Conservation (phyloP, 305 asterid species). For the Fraxinus angustifolia region DNA sequence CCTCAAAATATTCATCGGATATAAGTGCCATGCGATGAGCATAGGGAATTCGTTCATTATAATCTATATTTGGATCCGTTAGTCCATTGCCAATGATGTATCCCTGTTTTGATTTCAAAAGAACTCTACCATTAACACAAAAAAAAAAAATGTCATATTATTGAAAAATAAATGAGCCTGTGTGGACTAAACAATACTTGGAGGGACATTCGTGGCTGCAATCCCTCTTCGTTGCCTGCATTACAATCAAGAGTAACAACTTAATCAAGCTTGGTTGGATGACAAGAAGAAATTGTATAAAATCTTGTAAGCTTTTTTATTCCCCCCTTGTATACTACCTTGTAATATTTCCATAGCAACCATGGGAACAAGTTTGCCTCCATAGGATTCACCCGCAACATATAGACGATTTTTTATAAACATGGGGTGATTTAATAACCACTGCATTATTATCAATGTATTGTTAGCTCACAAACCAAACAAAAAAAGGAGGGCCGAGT, state of each 20-base stretch:
- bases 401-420: constrained; percentile 18
- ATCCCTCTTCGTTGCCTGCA: constrained; percentile 27
- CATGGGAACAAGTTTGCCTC: constrained; percentile 23
- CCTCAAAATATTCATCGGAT: constrained; percentile 34
- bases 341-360: constrained; percentile 15
- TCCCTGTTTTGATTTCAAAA: constrained; percentile 20
- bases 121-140: background rate
- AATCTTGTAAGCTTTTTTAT: background rate
- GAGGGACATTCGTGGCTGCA: constrained; percentile 14
- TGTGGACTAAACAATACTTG: constrained; percentile 6
- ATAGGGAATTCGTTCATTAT: constrained; percentile 10
- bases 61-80: background rate
- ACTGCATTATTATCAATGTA: constrained; percentile 5
- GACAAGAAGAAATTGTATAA: background rate
- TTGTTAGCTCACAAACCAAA: background rate
- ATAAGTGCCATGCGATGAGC: constrained; percentile 33
- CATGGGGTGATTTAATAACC: constrained; percentile 24
- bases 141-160: no score
- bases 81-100: constrained; percentile 29
- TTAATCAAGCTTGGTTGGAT: background rate
- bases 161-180: no score
- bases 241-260: background rate
- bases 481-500: background rate
- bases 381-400: constrained; percentile 26
- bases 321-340: no score